Conservation (phyloP, 78 protist genomes). For the Dictyostelium capitatum region DNA sequence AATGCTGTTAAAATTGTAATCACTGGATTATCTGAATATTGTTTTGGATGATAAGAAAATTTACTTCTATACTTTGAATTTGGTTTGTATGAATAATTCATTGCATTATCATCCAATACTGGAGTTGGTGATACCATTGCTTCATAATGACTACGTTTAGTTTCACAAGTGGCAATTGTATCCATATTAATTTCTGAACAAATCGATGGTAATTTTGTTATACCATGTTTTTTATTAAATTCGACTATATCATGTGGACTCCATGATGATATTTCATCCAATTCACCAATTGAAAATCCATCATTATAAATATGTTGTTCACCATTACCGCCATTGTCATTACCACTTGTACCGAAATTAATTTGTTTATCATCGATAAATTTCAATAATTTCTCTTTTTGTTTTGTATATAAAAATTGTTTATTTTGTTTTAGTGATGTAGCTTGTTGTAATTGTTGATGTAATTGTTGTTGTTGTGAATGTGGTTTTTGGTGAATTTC, state of each 20-base stretch:
- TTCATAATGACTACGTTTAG: background rate
- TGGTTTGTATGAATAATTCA: constrained; percentile 49
- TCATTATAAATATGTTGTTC: background rate
- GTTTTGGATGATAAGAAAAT: constrained; percentile 21
- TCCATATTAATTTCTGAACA: background rate
- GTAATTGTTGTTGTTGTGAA: background rate
- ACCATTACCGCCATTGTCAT: background rate
- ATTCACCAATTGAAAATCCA: background rate
- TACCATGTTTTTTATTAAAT: background rate
- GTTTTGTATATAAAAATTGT: background rate
- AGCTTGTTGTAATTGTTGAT: background rate
- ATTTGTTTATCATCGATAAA: background rate
- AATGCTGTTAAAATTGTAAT: constrained; percentile 55
- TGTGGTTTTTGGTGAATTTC: background rate
- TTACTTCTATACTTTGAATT: background rate
- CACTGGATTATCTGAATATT: background rate
- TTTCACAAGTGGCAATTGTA: constrained; percentile 17
- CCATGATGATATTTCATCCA: constrained; percentile 16
- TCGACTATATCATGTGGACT: constrained; percentile 8
- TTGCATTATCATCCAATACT: constrained; percentile 29
- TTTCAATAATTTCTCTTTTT: background rate
- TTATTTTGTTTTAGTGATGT: background rate
- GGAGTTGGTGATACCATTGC: constrained; percentile 44
- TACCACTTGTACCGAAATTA: background rate
- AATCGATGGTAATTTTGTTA: background rate